Evolutionary conservation across 176 grass and related monocot species (phyloP).

Genomic region (Ananas comosus): DNA sequence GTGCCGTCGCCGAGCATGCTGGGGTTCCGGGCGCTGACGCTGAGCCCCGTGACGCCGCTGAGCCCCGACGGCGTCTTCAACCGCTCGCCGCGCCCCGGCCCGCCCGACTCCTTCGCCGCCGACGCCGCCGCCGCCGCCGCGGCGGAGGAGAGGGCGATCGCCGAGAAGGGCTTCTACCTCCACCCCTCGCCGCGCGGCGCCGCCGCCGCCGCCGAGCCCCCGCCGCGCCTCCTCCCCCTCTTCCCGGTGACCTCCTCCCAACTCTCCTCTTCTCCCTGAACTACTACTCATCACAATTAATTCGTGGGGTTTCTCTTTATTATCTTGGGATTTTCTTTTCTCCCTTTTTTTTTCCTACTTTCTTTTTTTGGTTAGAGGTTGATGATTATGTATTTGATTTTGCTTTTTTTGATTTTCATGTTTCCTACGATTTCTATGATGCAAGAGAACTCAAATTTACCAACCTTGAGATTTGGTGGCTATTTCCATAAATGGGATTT

Average conservation of each 20-base stretch:
- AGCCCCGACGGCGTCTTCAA: conserved; percentile 59
- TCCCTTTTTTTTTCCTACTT: no score
- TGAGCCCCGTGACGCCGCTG: conserved; percentile 86
- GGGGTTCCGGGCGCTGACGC: conserved; percentile 72
- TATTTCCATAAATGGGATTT: no score
- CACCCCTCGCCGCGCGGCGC: conserved; percentile 67
- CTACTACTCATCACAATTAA: neutral
- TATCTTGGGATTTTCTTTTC: no score
- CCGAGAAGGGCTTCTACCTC: conserved; percentile 76
- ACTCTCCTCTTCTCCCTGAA: neutral
- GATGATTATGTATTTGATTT: no score
- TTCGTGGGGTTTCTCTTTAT: no score
- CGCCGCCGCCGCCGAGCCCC: neutral
- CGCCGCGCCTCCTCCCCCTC: neutral
- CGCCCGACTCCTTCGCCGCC: conserved; percentile 27
- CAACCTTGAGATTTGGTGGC: no score
- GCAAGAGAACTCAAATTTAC: neutral
- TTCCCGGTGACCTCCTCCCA: conserved; percentile 1
- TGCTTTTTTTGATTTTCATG: neutral
- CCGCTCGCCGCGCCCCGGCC: conserved; percentile 15
- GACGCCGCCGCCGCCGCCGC: conserved; percentile 29
- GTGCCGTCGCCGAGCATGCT: conserved; percentile 90
- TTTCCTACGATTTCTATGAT: neutral
- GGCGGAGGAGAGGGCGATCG: conserved; percentile 75
- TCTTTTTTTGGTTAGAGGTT: no score